Evolutionary conservation across 2,329 filamentous ascomycete species (phyloP), one percentile per base, ranked within the genome.

Genomic region (Botrytis byssoidea): DNA sequence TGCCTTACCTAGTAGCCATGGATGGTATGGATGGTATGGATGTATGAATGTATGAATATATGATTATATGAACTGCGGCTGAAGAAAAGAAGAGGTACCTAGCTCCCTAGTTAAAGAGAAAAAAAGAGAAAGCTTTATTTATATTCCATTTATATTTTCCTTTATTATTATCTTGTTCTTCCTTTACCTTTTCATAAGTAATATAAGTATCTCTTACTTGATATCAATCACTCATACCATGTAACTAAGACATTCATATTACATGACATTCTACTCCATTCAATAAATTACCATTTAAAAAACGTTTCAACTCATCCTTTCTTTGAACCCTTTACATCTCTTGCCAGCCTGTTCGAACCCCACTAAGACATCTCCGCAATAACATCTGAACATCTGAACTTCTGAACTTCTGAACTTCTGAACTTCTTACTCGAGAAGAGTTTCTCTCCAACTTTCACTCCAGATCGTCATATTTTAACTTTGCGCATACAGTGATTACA

Each of bases 271-370:
- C 29, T 2, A 48, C n/a, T 51, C 7, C 22, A 51, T 51, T 51
- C 32, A 25, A 63, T 46, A 16, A 44, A 44, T 44, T 42, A n/a
- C 16, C 44, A 51, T 7, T 61, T 20, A 29, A 46, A n/a, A n/a
- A 14, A 5, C 48, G 20, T 65, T 44, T 20, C 61, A 67, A 37
- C 22, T 35, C 35, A 32, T 67, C 61, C 0, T 59, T 59, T 59
- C 70, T 72, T 72, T 68, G 48, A 72, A 35, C 70, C 46, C 40
- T 67, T 44, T 59, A 10, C n/a, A 59, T 72, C 44, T 68, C 61
- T 57, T 68, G 71, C 71, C 71, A 72, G 63, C 51, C 71, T 72
- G 71, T 72, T 72, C 71, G 40, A 72, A 51, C 71, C 71, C 71
- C 71, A 72, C 71, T 25, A 71, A 72, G 64, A 57, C 22, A 72